phyloP scores from a whole-genome alignment of 306 rosid species.

The Gastrolobium bilobum region DNA sequence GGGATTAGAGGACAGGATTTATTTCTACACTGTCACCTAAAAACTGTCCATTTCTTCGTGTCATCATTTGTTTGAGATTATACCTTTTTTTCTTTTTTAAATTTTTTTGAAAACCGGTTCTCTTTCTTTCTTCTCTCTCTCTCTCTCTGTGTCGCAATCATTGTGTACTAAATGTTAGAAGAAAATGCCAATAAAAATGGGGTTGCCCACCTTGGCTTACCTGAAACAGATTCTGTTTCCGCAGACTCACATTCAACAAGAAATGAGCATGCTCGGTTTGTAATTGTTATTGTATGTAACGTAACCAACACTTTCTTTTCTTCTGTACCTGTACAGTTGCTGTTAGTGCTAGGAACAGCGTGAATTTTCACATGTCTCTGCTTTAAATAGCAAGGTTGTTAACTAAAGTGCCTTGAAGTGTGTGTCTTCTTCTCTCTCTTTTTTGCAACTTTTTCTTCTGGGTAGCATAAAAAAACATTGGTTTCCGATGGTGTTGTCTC shows the following conservation, averaged over 20 bases:
- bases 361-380: slow-evolving; percentile 45
- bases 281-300: slow-evolving; percentile 18
- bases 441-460: slow-evolving; percentile 40
- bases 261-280: slow-evolving; percentile 40
- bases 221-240: slow-evolving; percentile 41
- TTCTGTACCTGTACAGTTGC: background rate
- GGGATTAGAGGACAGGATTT: slow-evolving; percentile 43
- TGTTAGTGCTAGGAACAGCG: slow-evolving; percentile 15
- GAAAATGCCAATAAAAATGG: slow-evolving; percentile 53
- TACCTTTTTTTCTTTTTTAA: slow-evolving; percentile 9
- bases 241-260: slow-evolving; percentile 49
- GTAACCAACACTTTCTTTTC: slow-evolving; percentile 39
- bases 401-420: slow-evolving; percentile 65
- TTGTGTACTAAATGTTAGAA: slow-evolving; percentile 38
- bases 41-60: slow-evolving; percentile 52
- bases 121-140: too few species aligned
- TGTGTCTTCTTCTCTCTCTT: slow-evolving; percentile 59
- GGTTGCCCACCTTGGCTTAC: slow-evolving; percentile 52
- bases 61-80: slow-evolving; percentile 45
- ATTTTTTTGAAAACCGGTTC: slow-evolving; percentile 20
- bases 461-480: slow-evolving; percentile 53
- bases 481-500: slow-evolving; percentile 54
- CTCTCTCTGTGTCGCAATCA: slow-evolving; percentile 42
- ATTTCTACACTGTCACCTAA: slow-evolving; percentile 37
- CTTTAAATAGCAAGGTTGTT: slow-evolving; percentile 35